These are phyloP conservation scores for Nematodospora anomalae DNA, from an alignment of 1,139 yeast genomes.

Conservation along the genomic window DNA sequence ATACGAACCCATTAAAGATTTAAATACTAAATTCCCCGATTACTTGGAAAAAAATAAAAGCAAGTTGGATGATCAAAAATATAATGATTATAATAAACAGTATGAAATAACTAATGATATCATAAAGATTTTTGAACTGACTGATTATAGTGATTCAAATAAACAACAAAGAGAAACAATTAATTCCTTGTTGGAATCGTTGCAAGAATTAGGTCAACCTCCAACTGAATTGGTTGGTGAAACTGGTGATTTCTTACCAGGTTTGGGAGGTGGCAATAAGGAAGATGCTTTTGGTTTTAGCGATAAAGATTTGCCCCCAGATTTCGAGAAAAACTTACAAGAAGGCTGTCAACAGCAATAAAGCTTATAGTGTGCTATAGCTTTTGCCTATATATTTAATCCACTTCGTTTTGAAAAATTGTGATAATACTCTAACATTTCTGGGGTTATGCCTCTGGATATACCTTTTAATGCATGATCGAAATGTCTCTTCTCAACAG, in stretches of 20 bases:
- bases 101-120: constrained; percentile 54
- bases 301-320: constrained; percentile 47
- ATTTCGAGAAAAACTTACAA: constrained; percentile 46
- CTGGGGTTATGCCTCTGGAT: constrained; percentile 76
- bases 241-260: constrained; percentile 48
- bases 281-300: constrained; percentile 37
- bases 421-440: constrained; percentile 75
- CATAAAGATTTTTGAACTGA: constrained; percentile 56
- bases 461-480: constrained; percentile 65
- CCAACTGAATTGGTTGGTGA: constrained; percentile 80
- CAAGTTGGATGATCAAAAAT: constrained; percentile 47
- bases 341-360: constrained; percentile 36
- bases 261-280: constrained; percentile 24
- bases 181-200: constrained; percentile 58
- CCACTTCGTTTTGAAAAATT: constrained; percentile 57
- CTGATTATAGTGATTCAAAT: constrained; percentile 53
- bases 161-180: constrained; percentile 53
- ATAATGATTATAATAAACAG: constrained; percentile 54
- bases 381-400: constrained; percentile 22
- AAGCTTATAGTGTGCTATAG: constrained; percentile 3
- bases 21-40: constrained; percentile 66
- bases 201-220: constrained; percentile 86
- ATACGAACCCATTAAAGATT: constrained; percentile 85
- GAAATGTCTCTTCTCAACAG: constrained; percentile 66
- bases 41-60: constrained; percentile 55